phyloP scores from a whole-genome alignment of 345 rosid genomes.

The Trapa bicornis region DNA sequence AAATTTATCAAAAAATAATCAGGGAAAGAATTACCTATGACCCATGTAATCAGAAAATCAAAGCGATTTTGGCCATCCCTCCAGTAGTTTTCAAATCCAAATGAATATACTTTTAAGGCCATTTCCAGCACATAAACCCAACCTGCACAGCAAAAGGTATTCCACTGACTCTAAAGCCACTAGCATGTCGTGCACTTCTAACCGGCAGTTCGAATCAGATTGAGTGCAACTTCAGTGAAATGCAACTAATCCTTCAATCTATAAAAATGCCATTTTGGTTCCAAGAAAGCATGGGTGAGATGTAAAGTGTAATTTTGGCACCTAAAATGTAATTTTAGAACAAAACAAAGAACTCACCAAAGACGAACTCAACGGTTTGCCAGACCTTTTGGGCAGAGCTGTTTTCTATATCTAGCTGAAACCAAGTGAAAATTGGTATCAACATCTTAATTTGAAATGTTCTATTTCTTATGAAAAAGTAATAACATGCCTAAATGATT shows the following conservation, averaged over 20 bases:
- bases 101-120: constrained; percentile 80
- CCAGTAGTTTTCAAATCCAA: constrained; percentile 86
- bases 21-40: constrained; percentile 50
- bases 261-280: neutral
- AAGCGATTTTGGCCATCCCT: constrained; percentile 92
- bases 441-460: neutral
- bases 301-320: too few relatives aligned
- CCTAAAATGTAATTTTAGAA: neutral
- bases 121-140: constrained; percentile 96
- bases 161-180: neutral
- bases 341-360: constrained; percentile 45
- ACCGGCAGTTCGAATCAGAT: neutral
- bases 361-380: constrained; percentile 78
- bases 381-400: constrained; percentile 73
- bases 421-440: constrained; percentile 1
- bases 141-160: constrained; percentile 36
- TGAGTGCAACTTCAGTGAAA: neutral
- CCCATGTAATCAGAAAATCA: constrained; percentile 80
- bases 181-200: neutral
- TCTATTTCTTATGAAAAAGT: neutral
- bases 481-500: neutral
- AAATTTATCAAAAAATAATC: neutral
- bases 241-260: neutral
- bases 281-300: neutral
- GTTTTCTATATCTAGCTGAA: constrained; percentile 89